phyloP scores from a whole-genome alignment of 192 early-diverging fungal species.

The Phycomyces nitens region DNA sequence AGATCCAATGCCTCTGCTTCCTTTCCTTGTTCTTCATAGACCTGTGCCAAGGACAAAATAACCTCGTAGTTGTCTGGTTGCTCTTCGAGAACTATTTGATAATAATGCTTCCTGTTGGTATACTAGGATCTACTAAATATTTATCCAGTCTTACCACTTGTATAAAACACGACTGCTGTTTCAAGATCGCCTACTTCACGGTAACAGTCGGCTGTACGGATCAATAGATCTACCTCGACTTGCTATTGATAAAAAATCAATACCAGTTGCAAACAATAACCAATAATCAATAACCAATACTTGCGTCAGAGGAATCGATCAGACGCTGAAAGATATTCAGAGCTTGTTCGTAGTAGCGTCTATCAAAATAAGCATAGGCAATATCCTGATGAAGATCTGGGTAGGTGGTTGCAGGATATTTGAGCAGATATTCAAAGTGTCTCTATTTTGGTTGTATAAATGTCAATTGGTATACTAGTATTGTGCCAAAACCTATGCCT shows the following conservation, averaged over 20 bases:
- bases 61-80: constrained; percentile 63
- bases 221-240: constrained; percentile 42
- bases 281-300: not conserved
- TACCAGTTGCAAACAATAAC: not conserved
- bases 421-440: constrained; percentile 64
- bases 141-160: constrained; percentile 50
- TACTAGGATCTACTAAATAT: too few relatives aligned
- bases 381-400: constrained; percentile 72
- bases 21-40: constrained; percentile 71
- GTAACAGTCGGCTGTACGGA: constrained; percentile 57
- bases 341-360: constrained; percentile 59
- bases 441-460: constrained; percentile 33
- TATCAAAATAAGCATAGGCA: constrained; percentile 67
- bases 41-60: constrained; percentile 63
- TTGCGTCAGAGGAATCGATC: constrained; percentile 43
- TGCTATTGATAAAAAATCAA: constrained; percentile 8
- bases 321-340: constrained; percentile 55
- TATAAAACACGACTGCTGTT: constrained; percentile 56
- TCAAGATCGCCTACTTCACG: constrained; percentile 60
- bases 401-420: constrained; percentile 48
- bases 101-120: not conserved
- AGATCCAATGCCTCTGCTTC: constrained; percentile 47
- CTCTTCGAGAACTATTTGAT: constrained; percentile 46
- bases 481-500: not conserved
- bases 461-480: not conserved